A percentile compares a stretch with the other conserved stretches of the same genome.
Conservation (phyloP, 805 yeast species). For the Metschnikowia shivogae region DNA sequence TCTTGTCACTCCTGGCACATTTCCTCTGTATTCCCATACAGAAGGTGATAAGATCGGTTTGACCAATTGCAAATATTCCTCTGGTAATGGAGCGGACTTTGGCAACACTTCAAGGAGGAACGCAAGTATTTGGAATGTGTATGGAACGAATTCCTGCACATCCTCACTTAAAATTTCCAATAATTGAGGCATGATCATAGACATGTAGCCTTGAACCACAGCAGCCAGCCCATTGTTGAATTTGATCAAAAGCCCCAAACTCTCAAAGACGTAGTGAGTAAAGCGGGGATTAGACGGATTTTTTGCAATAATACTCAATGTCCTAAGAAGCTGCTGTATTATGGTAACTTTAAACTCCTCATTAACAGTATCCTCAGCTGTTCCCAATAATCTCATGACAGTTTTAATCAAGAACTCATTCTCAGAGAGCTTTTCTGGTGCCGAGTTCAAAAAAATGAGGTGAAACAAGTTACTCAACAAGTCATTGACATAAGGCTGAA, state of each 20-base stretch:
- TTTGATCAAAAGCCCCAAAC: slow-evolving; percentile 72
- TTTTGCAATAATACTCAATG: slow-evolving; percentile 65
- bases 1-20: slow-evolving; percentile 88
- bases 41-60: slow-evolving; percentile 85
- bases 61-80: slow-evolving; percentile 58
- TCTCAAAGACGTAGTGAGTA: slow-evolving; percentile 85
- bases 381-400: slow-evolving; percentile 73
- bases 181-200: slow-evolving; percentile 60
- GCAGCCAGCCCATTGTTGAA: slow-evolving; percentile 29
- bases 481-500: slow-evolving; percentile 56
- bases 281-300: slow-evolving; percentile 96
- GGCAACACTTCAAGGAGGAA: slow-evolving; percentile 65
- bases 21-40: slow-evolving; percentile 91
- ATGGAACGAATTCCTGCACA: slow-evolving; percentile 91
- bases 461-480: slow-evolving; percentile 63
- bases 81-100: slow-evolving; percentile 49
- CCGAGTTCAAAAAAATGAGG: slow-evolving; percentile 49
- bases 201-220: slow-evolving; percentile 34
- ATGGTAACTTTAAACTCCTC: slow-evolving; percentile 41
- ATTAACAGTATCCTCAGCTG: slow-evolving; percentile 63
- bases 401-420: slow-evolving; percentile 91
- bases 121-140: slow-evolving; percentile 86
- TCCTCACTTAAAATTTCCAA: slow-evolving; percentile 71
- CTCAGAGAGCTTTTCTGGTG: slow-evolving; percentile 89
- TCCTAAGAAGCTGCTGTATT: slow-evolving; percentile 62